phyloP scores from a whole-genome alignment of 441 rosid species.

The Euphorbia schlechtendalii region DNA sequence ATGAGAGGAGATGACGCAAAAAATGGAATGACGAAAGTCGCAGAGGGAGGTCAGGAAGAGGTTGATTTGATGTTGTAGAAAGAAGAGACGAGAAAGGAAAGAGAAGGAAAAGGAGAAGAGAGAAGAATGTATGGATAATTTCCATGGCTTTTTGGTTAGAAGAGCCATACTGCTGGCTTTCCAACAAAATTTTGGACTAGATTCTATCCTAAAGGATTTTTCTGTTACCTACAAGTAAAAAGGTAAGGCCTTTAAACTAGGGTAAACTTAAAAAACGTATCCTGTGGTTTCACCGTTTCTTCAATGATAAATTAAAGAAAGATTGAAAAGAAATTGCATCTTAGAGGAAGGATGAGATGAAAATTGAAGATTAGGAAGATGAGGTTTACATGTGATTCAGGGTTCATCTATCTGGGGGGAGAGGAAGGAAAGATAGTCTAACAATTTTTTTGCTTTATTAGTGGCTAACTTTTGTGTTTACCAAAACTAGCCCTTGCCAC shows the following conservation, averaged over 20 bases:
- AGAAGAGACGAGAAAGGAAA: neutral
- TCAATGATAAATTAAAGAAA: too few species aligned
- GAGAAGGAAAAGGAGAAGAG: neutral
- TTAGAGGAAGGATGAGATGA: too few species aligned
- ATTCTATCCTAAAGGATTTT: neutral
- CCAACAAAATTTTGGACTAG: neutral
- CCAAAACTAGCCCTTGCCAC: too few species aligned
- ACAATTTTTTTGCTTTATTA: too few species aligned
- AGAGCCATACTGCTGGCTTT: neutral
- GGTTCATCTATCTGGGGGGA: too few species aligned
- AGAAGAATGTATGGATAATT: neutral
- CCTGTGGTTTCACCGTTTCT: too few species aligned
- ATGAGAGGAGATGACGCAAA: neutral
- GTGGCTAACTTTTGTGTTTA: too few species aligned
- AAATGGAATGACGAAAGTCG: neutral
- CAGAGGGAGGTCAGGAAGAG: neutral
- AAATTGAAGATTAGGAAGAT: too few species aligned
- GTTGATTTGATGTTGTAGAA: neutral
- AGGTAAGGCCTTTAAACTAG: neutral
- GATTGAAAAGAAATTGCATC: too few species aligned
- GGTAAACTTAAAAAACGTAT: too few species aligned
- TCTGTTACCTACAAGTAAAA: slow-evolving; percentile 1
- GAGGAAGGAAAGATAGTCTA: too few species aligned
- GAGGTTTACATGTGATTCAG: too few species aligned
- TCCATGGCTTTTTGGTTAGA: neutral